Base-by-base conservation (phyloP, 2,329 filamentous ascomycete genomes). In the Tolypocladium album region DNA sequence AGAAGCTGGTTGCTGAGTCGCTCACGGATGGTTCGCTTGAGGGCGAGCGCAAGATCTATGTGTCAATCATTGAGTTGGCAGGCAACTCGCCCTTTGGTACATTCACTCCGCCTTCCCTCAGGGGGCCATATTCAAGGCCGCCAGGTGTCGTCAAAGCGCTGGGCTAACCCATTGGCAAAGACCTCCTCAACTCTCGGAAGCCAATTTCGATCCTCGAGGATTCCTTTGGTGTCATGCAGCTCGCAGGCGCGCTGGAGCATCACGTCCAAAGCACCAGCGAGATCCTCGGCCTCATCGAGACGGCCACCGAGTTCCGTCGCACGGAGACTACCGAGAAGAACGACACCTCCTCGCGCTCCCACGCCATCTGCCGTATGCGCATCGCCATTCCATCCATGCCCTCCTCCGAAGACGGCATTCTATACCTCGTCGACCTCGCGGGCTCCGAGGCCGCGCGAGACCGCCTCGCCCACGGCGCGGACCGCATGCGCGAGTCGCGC, bases 361-460 rank as follows among this genome's bases (percentile, higher is more conserved):
- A 81, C 61, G 74, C 72, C 31, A 74, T 81, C 42, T 80, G 77
- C 60, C 78, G 78, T 36, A 73, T 81, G 20, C 71, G 77, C 7
- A 72, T 79, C 60, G 67, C 71, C 60, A 71, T 76, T 45, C 66
- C 67, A 0, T 55, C 64, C 0, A 53, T 67, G 0, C 64, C 65
- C 0, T 61, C 63, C 1, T 66, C 67, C 3, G 69, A 74, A 20
- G 76, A 78, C 34, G 79, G 79, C 1, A 62, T 77, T 0, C 64
- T 81, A 4, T 80, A 77, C 63, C 71, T 81, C 1, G 66, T 81
- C 56, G 79, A 79, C 61, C 71, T 81, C 0, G 78, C 78, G 0
- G 79, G 79, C 0, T 80, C 78, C 9, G 80, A 82, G 62, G 72
- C 71, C 0, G 77, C 78, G 1, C 75, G 77, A 11, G 78, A 81